Evolutionary conservation across 257 asterid genomes (phyloP).

Genomic region (Solanum medicagineum): DNA sequence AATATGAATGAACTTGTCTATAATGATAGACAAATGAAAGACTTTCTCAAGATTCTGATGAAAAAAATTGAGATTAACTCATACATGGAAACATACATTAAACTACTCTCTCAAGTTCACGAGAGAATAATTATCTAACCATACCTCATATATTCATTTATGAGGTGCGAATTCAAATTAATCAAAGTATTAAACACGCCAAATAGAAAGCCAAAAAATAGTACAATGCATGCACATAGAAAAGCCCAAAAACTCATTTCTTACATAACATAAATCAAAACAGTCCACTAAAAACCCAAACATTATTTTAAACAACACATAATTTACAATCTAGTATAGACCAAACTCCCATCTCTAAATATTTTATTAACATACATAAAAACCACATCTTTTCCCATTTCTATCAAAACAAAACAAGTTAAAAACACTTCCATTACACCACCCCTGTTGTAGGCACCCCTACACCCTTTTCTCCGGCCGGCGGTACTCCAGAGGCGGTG

Average conservation of each 20-base stretch:
- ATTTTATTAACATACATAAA: not conserved
- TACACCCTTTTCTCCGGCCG: not conserved
- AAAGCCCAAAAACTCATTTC: not conserved
- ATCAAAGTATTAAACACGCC: too few species aligned
- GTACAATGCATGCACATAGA: too few species aligned
- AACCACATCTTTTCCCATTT: not conserved
- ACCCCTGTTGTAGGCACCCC: not conserved
- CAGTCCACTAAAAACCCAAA: not conserved
- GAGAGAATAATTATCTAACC: too few species aligned
- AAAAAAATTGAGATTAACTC: too few species aligned
- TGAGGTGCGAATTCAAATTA: too few species aligned
- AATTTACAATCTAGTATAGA: not conserved
- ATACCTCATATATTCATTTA: too few species aligned
- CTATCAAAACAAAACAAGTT: not conserved
- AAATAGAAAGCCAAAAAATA: too few species aligned
- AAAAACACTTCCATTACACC: not conserved
- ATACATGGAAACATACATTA: too few species aligned
- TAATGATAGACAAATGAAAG: too few species aligned
- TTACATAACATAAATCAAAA: not conserved
- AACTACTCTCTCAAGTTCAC: too few species aligned
- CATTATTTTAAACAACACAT: not conserved
- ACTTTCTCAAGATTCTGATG: too few species aligned
- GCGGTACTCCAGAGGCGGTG: slow-evolving; percentile 8
- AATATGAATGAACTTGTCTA: too few species aligned
- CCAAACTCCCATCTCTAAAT: not conserved